Evolutionary conservation across 2,329 filamentous ascomycete genomes (phyloP).

Genomic region (Rhynchosporium secalis): DNA sequence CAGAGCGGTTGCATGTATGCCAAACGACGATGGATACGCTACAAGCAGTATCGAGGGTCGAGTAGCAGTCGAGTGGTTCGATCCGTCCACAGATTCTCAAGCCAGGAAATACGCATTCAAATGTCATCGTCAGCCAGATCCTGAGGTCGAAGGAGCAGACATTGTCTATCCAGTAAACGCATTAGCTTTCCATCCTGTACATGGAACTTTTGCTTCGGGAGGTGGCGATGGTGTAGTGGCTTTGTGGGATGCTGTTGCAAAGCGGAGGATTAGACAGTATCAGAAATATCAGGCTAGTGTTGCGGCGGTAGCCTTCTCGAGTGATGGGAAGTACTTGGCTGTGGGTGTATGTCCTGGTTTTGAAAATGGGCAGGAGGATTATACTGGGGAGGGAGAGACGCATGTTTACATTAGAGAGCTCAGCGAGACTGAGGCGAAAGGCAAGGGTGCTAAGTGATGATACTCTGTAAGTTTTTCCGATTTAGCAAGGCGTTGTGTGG

Average conservation of each 20-base stretch:
- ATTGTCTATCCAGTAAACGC: slow-evolving; percentile 74
- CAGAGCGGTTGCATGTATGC: slow-evolving; percentile 91
- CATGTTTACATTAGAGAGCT: slow-evolving; percentile 82
- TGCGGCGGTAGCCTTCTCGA: slow-evolving; percentile 61
- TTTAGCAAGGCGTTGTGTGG: slow-evolving; percentile 34
- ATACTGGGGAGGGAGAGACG: slow-evolving; percentile 68
- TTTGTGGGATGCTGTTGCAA: slow-evolving; percentile 71
- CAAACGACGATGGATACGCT: slow-evolving; percentile 91
- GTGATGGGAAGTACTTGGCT: slow-evolving; percentile 64
- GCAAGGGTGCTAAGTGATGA: slow-evolving; percentile 37
- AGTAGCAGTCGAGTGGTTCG: slow-evolving; percentile 97
- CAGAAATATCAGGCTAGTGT: slow-evolving; percentile 65
- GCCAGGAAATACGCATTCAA: slow-evolving; percentile 98
- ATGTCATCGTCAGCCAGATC: slow-evolving; percentile 79
- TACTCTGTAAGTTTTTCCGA: slow-evolving; percentile 9
- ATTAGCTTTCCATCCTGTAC: slow-evolving; percentile 66
- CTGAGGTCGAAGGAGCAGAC: slow-evolving; percentile 60
- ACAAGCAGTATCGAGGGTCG: slow-evolving; percentile 91
- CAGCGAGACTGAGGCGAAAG: slow-evolving; percentile 74
- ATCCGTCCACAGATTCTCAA: slow-evolving; percentile 82
- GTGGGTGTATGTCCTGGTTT: slow-evolving; percentile 69
- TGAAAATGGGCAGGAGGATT: slow-evolving; percentile 73
- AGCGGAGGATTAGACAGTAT: slow-evolving; percentile 69
- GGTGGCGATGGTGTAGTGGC: slow-evolving; percentile 72
- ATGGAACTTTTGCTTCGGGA: slow-evolving; percentile 67